Evolutionary conservation across 192 early-diverging fungal species (phyloP).

Genomic region (Backusella tuberculispora): DNA sequence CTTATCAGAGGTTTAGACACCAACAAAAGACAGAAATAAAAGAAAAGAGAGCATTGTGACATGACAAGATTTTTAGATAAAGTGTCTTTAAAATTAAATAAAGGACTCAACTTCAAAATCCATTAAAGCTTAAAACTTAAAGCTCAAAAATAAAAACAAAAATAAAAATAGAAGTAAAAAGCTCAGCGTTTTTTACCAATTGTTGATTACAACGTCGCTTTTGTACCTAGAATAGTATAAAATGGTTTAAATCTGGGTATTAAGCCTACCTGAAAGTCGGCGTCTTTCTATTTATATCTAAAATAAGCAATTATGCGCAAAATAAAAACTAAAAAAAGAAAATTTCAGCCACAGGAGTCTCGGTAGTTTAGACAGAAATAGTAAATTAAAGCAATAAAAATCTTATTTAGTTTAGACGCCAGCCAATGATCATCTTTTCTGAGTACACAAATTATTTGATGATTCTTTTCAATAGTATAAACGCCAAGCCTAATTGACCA

Average conservation of each 20-base stretch:
- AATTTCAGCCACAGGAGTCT: conserved; percentile 1
- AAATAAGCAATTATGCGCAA: background rate
- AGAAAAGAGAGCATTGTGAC: too few species aligned
- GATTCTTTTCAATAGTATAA: background rate
- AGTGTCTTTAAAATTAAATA: background rate
- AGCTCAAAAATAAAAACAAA: too few species aligned
- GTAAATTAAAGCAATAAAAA: background rate
- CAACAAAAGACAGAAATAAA: too few species aligned
- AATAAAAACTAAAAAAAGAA: conserved; percentile 10
- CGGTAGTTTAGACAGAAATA: conserved; percentile 11
- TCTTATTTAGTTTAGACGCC: background rate
- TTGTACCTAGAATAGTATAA: conserved; percentile 10
- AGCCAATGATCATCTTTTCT: background rate
- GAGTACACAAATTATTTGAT: conserved; percentile 3
- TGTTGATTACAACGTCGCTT: background rate
- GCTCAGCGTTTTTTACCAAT: background rate
- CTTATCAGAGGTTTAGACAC: too few species aligned
- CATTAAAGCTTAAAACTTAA: background rate
- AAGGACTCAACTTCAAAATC: background rate
- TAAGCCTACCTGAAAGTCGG: background rate
- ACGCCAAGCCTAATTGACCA: conserved; percentile 8
- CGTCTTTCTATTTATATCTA: conserved; percentile 3
- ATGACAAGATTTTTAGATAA: too few species aligned
- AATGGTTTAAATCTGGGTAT: background rate
- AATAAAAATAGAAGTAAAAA: background rate